Evolutionary conservation across 2,329 filamentous ascomycete genomes (phyloP).

Genomic region (Monosporascus sp.): DNA sequence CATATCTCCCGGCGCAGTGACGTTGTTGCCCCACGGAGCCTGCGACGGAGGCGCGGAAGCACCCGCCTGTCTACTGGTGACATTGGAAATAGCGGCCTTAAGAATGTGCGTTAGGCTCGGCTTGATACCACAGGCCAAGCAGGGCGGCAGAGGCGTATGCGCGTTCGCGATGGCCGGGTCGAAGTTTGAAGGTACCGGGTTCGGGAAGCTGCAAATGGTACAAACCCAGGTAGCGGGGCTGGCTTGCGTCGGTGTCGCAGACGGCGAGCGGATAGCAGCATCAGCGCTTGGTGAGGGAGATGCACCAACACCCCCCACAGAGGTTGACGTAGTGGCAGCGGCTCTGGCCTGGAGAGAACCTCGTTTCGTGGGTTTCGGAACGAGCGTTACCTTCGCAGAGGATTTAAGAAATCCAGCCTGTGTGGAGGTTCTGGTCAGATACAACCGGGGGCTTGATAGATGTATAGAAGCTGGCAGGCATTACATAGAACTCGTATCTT

Average conservation of each 20-base stretch:
- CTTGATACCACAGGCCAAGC: conserved; percentile 89
- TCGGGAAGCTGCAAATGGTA: conserved; percentile 92
- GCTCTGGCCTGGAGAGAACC: conserved; percentile 52
- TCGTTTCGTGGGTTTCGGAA: conserved; percentile 73
- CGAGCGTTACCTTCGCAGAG: conserved; percentile 84
- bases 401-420: conserved; percentile 91
- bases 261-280: conserved; percentile 34
- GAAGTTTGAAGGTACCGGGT: conserved; percentile 88
- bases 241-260: conserved; percentile 41
- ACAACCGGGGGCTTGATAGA: not conserved
- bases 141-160: conserved; percentile 77
- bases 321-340: conserved; percentile 39
- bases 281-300: conserved; percentile 21
- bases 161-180: conserved; percentile 76
- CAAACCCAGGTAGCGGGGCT: conserved; percentile 85
- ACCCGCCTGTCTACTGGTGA: conserved; percentile 43
- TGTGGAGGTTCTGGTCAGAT: conserved; percentile 13
- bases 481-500: conserved; percentile 80
- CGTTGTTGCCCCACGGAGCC: not conserved
- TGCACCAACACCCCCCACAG: conserved; percentile 40
- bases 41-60: conserved; percentile 8
- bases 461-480: conserved; percentile 13
- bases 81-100: conserved; percentile 79
- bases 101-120: conserved; percentile 76
- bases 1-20: not conserved